Percentiles rank a stretch among this genome's conserved stretches.
Evolutionary conservation across 805 yeast species (phyloP).

Genomic region (Isabelozyma pseudorhagii): DNA sequence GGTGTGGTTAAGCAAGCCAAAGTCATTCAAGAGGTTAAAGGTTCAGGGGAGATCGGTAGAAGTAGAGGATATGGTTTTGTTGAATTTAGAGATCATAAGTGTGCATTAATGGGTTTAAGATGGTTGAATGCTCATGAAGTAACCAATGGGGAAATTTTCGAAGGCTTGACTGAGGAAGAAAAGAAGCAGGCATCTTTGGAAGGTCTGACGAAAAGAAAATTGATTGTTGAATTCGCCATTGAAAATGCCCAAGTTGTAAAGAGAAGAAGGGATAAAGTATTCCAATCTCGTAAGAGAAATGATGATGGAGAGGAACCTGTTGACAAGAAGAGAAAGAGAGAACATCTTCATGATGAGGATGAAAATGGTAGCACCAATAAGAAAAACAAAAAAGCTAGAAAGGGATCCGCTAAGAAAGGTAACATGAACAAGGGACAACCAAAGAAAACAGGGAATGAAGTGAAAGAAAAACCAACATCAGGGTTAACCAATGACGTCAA

Average conservation of each 20-base stretch:
- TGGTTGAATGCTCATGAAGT: constrained; percentile 96
- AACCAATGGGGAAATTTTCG: constrained; percentile 61
- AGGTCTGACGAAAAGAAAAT: constrained; percentile 59
- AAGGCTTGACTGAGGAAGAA: constrained; percentile 71
- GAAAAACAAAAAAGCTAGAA: constrained; percentile 19
- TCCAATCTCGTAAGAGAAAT: constrained; percentile 35
- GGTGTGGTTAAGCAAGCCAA: constrained; percentile 95
- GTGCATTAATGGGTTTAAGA: constrained; percentile 93
- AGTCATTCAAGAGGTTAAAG: constrained; percentile 88
- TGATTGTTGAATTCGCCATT: constrained; percentile 92
- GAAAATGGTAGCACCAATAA: constrained; percentile 17
- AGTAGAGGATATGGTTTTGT: constrained; percentile 96
- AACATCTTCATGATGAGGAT: constrained; percentile 8
- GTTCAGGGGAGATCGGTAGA: constrained; percentile 81
- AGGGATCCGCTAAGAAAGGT: constrained; percentile 37
- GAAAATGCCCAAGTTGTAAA: constrained; percentile 93
- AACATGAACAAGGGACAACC: constrained; percentile 39
- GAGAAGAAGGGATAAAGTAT: constrained; percentile 74
- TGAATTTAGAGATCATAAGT: constrained; percentile 86
- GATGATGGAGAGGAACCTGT: constrained; percentile 1
- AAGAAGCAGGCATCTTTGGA: constrained; percentile 52
- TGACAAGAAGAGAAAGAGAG: constrained; percentile 22
- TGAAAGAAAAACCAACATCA: constrained; percentile 17
- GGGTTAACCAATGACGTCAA: constrained; percentile 55
- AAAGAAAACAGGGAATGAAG: too few relatives aligned